Base-by-base conservation (phyloP, 2,329 filamentous ascomycete genomes). In the Periconia digitata region DNA sequence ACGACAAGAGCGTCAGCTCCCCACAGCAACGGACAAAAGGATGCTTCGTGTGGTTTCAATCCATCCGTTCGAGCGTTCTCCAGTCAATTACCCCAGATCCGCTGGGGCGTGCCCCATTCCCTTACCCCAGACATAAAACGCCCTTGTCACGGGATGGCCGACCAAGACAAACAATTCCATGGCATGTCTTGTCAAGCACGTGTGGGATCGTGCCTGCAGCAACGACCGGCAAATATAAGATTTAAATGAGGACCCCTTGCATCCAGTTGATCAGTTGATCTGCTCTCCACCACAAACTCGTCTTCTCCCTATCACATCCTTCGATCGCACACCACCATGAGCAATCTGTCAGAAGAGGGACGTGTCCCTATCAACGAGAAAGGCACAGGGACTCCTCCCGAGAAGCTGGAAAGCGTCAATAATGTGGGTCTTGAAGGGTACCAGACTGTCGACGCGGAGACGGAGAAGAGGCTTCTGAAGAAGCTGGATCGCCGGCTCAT, bases 401-500 rank as follows among this genome's bases (percentile, higher is more conserved):
- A 32, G 10, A 32, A 32, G 5, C 4, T 32, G 5, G 27, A 32
- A 32, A 32, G 10, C n/a, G 27, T 15, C 27, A 15, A 32, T 12
- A 10, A 10, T 32, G 27, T 10, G 27, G 27, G 12, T 32, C 27
- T 15, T 32, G n/a, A n/a, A n/a, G n/a, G n/a, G n/a, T n/a, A n/a
- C n/a, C 27, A 15, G 4, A 32, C 27, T 13, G 27, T 80, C 16
- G 77, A 80, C 50, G 69, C 72, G 1, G 67, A 59, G 17, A 75
- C 74, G 44, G 78, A 80, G 57, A 66, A 60, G 42, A 74, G 70
- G 45, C 63, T 81, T 2, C 70, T 81, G 5, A 60, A 67, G 17
- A 80, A 80, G 49, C 64, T 81, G 10, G 79, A 81, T 46, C 38
- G 74, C 3, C 71, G 71, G 3, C 74, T 81, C 43, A 72, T 75